Evolutionary conservation across 2,329 filamentous ascomycete genomes (phyloP), one percentile per base, ranked within the genome.

Genomic region (Hymenoscyphus albidus): DNA sequence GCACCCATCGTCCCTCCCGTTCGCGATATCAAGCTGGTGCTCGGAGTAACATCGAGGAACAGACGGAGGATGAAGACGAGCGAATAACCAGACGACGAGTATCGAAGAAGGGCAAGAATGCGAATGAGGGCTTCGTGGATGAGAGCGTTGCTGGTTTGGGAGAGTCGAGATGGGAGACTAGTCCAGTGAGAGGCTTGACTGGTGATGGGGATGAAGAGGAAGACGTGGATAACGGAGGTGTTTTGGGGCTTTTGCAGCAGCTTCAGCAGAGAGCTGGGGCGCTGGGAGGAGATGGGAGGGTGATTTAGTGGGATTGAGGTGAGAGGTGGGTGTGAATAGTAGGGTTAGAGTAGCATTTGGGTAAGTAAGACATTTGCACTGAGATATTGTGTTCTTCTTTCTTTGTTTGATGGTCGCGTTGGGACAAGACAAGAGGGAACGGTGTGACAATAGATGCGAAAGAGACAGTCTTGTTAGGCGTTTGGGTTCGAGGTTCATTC

Each of bases 171-270:
- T 78, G 78, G 72, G 79, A 81, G 71, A 82, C 68, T 9, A 74
- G 67, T n/a, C 74, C 73, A 7, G 70, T 70, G 5, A 70, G 64
- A 74, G 76, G 57, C 67, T 72, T 64, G 70, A 76, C 48, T 51
- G 78, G 75, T 10, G 79, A 76, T 3, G 82, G 82, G 4, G 80
- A 80, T 16, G 78, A 77, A 9, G 80, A 80, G 16, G 77, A 76
- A 12, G 80, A 82, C 18, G 72, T 74, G 39, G 77, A 72, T 40
- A 81, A 81, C 4, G 81, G 80, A 1, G 87, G 87, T 1, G 87
- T 90, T 5, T 75, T 90, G 64, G 87, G 87, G 9, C 75, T 90
- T 69, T 79, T 90, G 64, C 85, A 88, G 73, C 86, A 90, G 71
- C 89, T 89, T 71, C 85, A 87, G 67, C 86, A 85, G 35, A 35